Conservation (phyloP, 495 filamentous ascomycete genomes). For the Penicillium parvum region DNA sequence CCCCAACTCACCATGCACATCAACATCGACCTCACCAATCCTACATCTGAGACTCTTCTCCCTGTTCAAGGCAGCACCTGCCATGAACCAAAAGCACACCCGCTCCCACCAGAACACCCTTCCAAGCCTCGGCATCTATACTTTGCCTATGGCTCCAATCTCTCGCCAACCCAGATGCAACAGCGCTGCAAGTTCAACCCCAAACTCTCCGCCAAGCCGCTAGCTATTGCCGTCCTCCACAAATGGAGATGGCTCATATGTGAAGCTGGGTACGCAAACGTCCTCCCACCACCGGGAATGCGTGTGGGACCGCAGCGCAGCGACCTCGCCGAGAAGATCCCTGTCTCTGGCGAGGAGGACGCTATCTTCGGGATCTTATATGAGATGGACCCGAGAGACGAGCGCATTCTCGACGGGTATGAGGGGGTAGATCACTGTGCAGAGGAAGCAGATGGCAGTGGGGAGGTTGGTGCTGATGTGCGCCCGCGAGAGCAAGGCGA, state of each 20-base stretch:
- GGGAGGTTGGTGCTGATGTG: conserved; percentile 33
- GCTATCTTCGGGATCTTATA: conserved; percentile 60
- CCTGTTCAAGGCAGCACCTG: background rate
- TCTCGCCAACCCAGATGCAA: conserved; percentile 63
- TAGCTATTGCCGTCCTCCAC: conserved; percentile 43
- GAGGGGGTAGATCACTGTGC: conserved; percentile 37
- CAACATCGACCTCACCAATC: background rate
- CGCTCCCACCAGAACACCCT: conserved; percentile 1
- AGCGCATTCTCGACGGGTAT: conserved; percentile 37
- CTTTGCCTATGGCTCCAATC: conserved; percentile 73
- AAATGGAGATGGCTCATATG: conserved; percentile 65
- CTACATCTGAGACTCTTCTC: conserved; percentile 6
- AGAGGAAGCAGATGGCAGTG: conserved; percentile 1
- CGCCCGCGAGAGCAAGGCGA: conserved; percentile 38
- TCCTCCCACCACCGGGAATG: conserved; percentile 40
- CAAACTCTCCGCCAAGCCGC: conserved; percentile 45
- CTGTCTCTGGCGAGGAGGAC: conserved; percentile 22
- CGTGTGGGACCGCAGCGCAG: conserved; percentile 23
- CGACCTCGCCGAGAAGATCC: conserved; percentile 14
- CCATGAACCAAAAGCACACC: conserved; percentile 4
- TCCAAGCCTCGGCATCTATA: conserved; percentile 42
- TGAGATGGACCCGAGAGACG: conserved; percentile 40
- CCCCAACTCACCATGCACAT: conserved; percentile 6
- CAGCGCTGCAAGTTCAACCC: conserved; percentile 54
- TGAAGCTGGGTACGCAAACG: conserved; percentile 64